A percentile compares a stretch with the other conserved stretches of the same genome.
phyloP scores from a whole-genome alignment of 2,329 filamentous ascomycete species.

The Pezicula carpinea region DNA sequence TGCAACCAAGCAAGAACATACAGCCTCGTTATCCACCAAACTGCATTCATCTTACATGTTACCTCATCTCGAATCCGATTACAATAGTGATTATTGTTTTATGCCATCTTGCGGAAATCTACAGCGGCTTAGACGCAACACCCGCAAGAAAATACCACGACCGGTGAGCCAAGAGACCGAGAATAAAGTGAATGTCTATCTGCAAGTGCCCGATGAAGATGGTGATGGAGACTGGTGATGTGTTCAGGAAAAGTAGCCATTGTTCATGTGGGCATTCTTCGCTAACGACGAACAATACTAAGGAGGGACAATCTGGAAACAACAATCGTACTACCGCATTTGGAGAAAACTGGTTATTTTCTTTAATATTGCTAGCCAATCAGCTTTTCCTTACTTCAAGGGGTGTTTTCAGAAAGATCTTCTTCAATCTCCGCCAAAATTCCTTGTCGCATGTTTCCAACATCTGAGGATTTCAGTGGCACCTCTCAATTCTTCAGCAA shows the following conservation, averaged over 20 bases:
- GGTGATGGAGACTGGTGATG: no score
- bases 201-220: background rate
- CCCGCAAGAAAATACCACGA: no score
- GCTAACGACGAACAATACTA: slow-evolving; percentile 17
- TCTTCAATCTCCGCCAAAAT: background rate
- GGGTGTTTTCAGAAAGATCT: background rate
- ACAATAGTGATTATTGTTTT: no score
- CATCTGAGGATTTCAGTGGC: background rate
- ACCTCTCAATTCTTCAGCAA: background rate
- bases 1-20: no score
- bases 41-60: no score
- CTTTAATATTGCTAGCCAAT: background rate
- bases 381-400: background rate
- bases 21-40: no score
- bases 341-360: background rate
- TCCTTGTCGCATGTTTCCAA: background rate
- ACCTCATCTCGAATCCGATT: no score
- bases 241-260: no score
- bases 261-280: slow-evolving; percentile 2
- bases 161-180: no score
- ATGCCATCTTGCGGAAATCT: no score
- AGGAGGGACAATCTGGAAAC: slow-evolving; percentile 4
- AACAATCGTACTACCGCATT: background rate
- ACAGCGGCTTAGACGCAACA: no score
- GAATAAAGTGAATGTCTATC: background rate